Evolutionary conservation across 108 stramenopile genomes (phyloP), one percentile per base, ranked within the genome.

Genomic region (Aureococcus anophagefferens): DNA sequence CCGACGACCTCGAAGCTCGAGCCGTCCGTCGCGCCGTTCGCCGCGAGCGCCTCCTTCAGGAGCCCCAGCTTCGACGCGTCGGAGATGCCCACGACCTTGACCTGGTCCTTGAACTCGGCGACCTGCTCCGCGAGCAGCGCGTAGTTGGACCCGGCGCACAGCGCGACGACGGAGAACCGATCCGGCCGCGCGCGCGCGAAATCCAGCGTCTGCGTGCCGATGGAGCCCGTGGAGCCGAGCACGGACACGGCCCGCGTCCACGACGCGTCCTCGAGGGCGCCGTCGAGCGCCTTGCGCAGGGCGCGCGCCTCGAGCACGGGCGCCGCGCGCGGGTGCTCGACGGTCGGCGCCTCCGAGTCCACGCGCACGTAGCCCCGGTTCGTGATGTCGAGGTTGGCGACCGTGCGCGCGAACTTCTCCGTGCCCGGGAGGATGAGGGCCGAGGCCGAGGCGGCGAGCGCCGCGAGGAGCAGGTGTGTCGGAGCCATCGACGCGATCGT

Each of bases 141-240:
- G 29, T 88, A 82, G 76, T 97, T 97, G 70, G 70, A 86, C 72
- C 96, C 91, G 29, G 91, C 93, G 65, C 80, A 83, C 28, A 97
- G 81, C 46, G 92, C 92, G 66, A 93, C 91, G 16, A 94, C 91
- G 44, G 82, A 87, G 77, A 96, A 97, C 77, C 91, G 89, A 35
- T 95, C 90, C 29, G 94, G 93, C 72, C 90, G 91, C 32, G 91
- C 96, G 73, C 89, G 85, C 51, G 92, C 92, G 67, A 97, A 95
- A 31, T 97, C 94, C 33, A 97, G 84, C 0, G 96, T 97, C 77
- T 97, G 96, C 28, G 96, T 97, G 46, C 96, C 96, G 68, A 97
- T 97, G 62, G 85, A 87, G 34, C 96, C 96, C 30, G 94, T 95
- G 35, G 89, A 90, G 17, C 94, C 94, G 69, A 95, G 80, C 45